Conservation (phyloP, 164 flowering plant species). For the Magnolia changhungtana region DNA sequence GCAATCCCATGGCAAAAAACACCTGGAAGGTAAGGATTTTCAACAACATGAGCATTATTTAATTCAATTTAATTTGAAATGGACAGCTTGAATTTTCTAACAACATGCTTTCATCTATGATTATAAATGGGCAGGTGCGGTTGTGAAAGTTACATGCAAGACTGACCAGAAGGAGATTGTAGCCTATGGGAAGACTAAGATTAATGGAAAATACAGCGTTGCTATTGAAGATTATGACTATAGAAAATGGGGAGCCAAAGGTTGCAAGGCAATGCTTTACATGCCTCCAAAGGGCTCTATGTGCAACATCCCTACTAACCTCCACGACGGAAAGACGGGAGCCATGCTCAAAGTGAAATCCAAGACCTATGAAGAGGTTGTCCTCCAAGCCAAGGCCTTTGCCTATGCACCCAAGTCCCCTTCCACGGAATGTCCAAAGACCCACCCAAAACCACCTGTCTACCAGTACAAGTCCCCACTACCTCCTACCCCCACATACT, state of each 20-base stretch:
- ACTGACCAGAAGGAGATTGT: slow-evolving; percentile 43
- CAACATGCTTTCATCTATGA: too few relatives aligned
- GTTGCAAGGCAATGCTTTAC: slow-evolving; percentile 60
- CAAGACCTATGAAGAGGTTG: slow-evolving; percentile 50
- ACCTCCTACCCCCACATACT: slow-evolving; percentile 27
- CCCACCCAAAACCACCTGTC: slow-evolving; percentile 34
- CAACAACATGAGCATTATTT: not conserved
- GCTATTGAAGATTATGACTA: slow-evolving; percentile 47
- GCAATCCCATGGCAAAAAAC: slow-evolving; percentile 65
- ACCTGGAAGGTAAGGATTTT: slow-evolving; percentile 49
- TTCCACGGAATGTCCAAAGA: slow-evolving; percentile 39
- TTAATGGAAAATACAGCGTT: slow-evolving; percentile 59
- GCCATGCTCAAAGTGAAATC: slow-evolving; percentile 55
- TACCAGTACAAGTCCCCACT: slow-evolving; percentile 15
- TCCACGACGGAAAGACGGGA: slow-evolving; percentile 46
- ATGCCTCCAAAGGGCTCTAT: slow-evolving; percentile 53
- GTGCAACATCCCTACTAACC: slow-evolving; percentile 54
- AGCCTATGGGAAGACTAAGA: slow-evolving; percentile 61
- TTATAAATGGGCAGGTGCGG: slow-evolving; percentile 43
- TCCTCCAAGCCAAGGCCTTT: slow-evolving; percentile 55
- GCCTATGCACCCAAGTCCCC: slow-evolving; percentile 66
- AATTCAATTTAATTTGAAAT: too few relatives aligned
- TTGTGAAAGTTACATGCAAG: slow-evolving; percentile 59
- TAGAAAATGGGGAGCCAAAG: slow-evolving; percentile 41
- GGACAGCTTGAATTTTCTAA: too few relatives aligned